A percentile compares a stretch with the other conserved stretches of the same genome.
Conservation (phyloP, 2,329 filamentous ascomycete genomes). For the Ophiostoma sp. region DNA sequence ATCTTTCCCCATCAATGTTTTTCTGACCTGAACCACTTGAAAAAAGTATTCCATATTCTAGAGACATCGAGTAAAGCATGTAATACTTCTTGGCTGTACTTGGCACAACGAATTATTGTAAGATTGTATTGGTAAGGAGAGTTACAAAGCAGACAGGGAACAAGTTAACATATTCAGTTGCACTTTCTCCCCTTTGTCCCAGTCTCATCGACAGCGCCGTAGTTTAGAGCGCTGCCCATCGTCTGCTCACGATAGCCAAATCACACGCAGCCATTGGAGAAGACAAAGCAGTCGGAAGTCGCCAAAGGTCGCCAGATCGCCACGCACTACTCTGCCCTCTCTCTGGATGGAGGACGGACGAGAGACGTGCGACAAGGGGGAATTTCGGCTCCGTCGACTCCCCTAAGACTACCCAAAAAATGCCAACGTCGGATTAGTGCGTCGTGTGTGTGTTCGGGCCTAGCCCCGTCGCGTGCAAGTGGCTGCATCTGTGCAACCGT, state of each 20-base stretch:
- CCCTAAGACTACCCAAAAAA: background rate
- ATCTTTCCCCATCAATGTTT: background rate
- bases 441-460: background rate
- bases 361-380: background rate
- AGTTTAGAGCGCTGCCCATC: background rate
- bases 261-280: background rate
- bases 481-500: background rate
- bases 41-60: background rate
- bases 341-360: background rate
- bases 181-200: background rate
- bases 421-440: background rate
- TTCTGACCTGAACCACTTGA: background rate
- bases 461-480: background rate
- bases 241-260: background rate
- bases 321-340: too few relatives aligned
- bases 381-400: background rate
- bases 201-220: conserved; percentile 1
- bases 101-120: background rate
- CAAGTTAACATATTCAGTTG: background rate
- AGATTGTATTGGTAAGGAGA: background rate
- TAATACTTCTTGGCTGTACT: background rate
- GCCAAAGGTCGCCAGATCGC: background rate
- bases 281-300: background rate
- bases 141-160: background rate
- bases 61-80: background rate